These are phyloP conservation scores for Trichoderma harzianum DNA, from an alignment of 2,329 filamentous ascomycete genomes.

Conservation along the genomic window DNA sequence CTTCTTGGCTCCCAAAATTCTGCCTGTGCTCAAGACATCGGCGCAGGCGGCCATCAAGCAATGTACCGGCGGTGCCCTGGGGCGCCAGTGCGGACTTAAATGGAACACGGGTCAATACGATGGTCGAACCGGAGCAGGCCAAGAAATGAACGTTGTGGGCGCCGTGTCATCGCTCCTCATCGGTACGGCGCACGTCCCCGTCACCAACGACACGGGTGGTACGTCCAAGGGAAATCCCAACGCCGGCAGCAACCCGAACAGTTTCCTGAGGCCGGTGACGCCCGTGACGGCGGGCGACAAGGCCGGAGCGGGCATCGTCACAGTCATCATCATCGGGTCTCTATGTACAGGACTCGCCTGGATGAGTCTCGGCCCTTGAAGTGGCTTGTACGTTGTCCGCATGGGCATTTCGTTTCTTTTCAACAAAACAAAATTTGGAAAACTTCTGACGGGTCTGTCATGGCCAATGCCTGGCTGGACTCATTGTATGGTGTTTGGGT, in stretches of 20 bases:
- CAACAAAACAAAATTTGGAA: neutral
- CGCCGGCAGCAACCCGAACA: constrained; percentile 38
- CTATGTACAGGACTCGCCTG: constrained; percentile 43
- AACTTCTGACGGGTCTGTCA: neutral
- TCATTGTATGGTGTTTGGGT: neutral
- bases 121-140: constrained; percentile 54
- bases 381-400: neutral
- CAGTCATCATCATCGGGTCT: constrained; percentile 41
- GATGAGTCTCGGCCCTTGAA: constrained; percentile 43
- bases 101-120: constrained; percentile 53
- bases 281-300: constrained; percentile 43
- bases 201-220: constrained; percentile 49
- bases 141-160: constrained; percentile 57
- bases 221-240: constrained; percentile 46
- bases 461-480: neutral
- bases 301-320: constrained; percentile 48
- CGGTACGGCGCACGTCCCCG: constrained; percentile 37
- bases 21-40: constrained; percentile 49
- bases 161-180: constrained; percentile 54
- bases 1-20: constrained; percentile 47
- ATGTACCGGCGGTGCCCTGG: constrained; percentile 49
- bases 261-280: constrained; percentile 30
- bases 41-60: constrained; percentile 52
- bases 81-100: constrained; percentile 51
- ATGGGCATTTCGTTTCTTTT: neutral